Percentiles rank a stretch among this genome's conserved stretches.
These are phyloP conservation scores for Vigna angularis DNA, from an alignment of 306 rosid species.

Conservation along the genomic window DNA sequence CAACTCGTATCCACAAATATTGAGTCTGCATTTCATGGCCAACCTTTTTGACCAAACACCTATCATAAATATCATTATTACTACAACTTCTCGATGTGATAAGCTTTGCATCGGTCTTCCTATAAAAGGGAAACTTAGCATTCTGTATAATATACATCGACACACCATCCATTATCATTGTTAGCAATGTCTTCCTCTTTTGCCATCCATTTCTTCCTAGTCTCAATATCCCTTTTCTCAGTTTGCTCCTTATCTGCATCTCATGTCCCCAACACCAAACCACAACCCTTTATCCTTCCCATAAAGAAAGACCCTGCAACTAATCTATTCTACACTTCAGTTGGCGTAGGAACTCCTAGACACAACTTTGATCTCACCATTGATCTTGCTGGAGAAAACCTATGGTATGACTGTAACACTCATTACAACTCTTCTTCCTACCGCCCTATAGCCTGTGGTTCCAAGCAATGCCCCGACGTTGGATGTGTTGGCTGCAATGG, in stretches of 20 bases:
- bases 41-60: too few species aligned
- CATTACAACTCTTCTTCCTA: constrained; percentile 51
- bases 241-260: constrained; percentile 7
- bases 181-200: constrained; percentile 37
- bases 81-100: too few species aligned
- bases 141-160: neutral
- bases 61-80: too few species aligned
- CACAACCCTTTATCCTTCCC: constrained; percentile 41
- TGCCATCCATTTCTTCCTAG: constrained; percentile 15
- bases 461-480: constrained; percentile 37
- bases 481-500: constrained; percentile 42
- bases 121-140: constrained; percentile 16
- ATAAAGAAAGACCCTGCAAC: constrained; percentile 52
- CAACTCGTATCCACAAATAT: too few species aligned
- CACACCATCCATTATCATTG: neutral
- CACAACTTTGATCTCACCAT: constrained; percentile 37
- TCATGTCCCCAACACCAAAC: neutral
- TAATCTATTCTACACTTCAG: constrained; percentile 45
- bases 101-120: too few species aligned
- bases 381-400: constrained; percentile 51
- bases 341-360: constrained; percentile 54
- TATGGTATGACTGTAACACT: constrained; percentile 45
- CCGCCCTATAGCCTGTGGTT: constrained; percentile 22
- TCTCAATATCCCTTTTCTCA: constrained; percentile 38
- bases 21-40: too few species aligned